A percentile compares a stretch with the other conserved stretches of the same genome.
Conservation (phyloP, 179 eudicot genomes). For the Vitellaria paradoxa region DNA sequence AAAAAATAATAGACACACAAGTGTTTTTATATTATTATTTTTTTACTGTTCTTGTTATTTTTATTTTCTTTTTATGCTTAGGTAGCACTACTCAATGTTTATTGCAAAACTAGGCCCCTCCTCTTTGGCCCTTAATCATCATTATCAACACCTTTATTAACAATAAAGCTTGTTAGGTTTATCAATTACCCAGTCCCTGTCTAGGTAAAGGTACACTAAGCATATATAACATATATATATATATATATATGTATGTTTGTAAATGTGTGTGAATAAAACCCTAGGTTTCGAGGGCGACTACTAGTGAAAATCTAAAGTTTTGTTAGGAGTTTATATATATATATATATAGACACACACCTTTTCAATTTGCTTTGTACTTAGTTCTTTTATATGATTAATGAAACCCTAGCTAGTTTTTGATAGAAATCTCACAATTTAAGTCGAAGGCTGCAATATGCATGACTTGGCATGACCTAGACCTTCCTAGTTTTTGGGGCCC, state of each 20-base stretch:
- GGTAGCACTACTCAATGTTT: neutral
- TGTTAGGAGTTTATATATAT: neutral
- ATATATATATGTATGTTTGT: too few relatives aligned
- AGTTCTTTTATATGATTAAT: neutral
- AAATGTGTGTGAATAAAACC: too few relatives aligned
- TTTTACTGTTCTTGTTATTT: too few relatives aligned
- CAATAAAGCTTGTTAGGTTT: neutral
- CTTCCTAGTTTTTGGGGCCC: neutral
- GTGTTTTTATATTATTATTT: too few relatives aligned
- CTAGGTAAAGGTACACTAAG: neutral
- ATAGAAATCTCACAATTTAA: neutral
- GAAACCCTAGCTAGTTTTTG: neutral
- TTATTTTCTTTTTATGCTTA: too few relatives aligned
- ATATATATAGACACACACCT: too few relatives aligned
- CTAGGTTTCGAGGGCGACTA: too few relatives aligned
- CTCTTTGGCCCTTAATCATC: conserved; percentile 4
- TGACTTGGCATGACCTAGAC: neutral
- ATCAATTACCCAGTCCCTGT: neutral
- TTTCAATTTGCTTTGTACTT: neutral
- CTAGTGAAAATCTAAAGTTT: neutral
- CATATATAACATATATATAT: neutral
- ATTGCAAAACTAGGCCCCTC: neutral
- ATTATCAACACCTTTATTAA: neutral
- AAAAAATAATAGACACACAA: too few relatives aligned
- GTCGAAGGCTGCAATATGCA: neutral